Evolutionary conservation across 805 yeast genomes (phyloP).

Genomic region (Isabelozyma pseudorhagii): DNA sequence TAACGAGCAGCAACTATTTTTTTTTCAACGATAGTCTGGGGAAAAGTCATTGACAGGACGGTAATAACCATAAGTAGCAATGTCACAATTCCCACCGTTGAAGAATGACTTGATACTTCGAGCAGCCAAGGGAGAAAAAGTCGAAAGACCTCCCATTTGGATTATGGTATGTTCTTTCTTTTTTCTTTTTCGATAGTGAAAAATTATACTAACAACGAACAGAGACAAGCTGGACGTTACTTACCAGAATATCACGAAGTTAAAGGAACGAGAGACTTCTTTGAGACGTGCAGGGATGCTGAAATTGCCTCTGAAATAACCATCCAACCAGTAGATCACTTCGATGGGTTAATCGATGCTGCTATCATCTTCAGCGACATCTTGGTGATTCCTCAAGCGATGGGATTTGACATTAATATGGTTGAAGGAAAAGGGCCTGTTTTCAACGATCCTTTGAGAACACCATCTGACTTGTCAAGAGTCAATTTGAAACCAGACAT

Average conservation of each 20-base stretch:
- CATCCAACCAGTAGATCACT: conserved; percentile 91
- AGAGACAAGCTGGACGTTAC: conserved; percentile 95
- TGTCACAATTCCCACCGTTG: conserved; percentile 63
- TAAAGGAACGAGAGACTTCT: conserved; percentile 82
- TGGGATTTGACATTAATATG: conserved; percentile 95
- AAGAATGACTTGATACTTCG: conserved; percentile 88
- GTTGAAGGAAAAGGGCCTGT: conserved; percentile 93
- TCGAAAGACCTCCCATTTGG: conserved; percentile 98
- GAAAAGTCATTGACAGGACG: not conserved
- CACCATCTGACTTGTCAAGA: conserved; percentile 61
- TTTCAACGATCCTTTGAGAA: conserved; percentile 83
- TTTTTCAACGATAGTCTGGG: not conserved
- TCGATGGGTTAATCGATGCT: conserved; percentile 86
- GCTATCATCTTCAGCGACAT: conserved; percentile 97
- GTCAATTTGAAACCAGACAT: conserved; percentile 68
- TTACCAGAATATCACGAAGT: conserved; percentile 88
- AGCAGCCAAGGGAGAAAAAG: conserved; percentile 86
- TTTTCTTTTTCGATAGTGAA: not conserved
- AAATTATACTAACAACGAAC: not conserved
- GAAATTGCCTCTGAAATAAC: conserved; percentile 93
- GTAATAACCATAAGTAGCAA: conserved; percentile 5
- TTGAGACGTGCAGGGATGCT: conserved; percentile 92
- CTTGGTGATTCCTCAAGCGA: conserved; percentile 94
- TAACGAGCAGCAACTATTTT: not conserved
- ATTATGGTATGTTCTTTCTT: conserved; percentile 59